Base-by-base conservation (phyloP, 2,329 filamentous ascomycete genomes). In the Mariannaea sp. region DNA sequence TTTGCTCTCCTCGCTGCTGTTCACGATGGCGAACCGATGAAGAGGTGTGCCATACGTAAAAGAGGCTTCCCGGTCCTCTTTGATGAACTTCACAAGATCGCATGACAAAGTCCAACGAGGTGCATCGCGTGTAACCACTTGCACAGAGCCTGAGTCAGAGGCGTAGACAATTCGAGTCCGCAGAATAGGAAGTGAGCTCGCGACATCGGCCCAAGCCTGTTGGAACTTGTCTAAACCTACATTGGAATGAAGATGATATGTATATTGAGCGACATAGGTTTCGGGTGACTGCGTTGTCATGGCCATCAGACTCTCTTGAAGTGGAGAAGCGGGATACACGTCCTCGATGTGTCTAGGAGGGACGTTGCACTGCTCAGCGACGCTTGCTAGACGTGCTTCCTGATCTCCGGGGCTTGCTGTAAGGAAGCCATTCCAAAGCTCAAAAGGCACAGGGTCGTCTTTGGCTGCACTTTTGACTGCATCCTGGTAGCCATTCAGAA, bases 291-390 rank as follows among this genome's bases (percentile, higher is more conserved):
- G 51, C 7, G 40, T 20, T 7, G 54, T 33, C 24, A 57, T 19
- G 4, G 56, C 62, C 19, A 75, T 56, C 3, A 76, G 60, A 1
- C 71, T 70, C 48, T 68, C 69, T 27, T 75, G 73, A 0, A 74
- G 48, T 1, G 68, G 56, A 0, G 71, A 70, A 51, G 68, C 71
- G 4, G 73, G 73, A 26, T 69, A 74, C 0, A 68, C 49, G 48
- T 75, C 72, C 22, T 71, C 62, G 10, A 70, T 54, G 5, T 45
- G 26, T 16, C 17, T 30, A 6, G 24, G 30, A 14, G 24, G 26
- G 3, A 51, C 26, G 5, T 39, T 33, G 26, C 50, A 40, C 10
- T 49, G 30, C 5, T 33, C 32, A 4, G 26, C 19, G 29, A 42
- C 16, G n/a, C 16, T 19, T 35, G 14, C n/a, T 26, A n/a, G n/a